These are phyloP conservation scores for Nymphaea colorata DNA, from an alignment of 164 flowering plant species.

Conservation along the genomic window DNA sequence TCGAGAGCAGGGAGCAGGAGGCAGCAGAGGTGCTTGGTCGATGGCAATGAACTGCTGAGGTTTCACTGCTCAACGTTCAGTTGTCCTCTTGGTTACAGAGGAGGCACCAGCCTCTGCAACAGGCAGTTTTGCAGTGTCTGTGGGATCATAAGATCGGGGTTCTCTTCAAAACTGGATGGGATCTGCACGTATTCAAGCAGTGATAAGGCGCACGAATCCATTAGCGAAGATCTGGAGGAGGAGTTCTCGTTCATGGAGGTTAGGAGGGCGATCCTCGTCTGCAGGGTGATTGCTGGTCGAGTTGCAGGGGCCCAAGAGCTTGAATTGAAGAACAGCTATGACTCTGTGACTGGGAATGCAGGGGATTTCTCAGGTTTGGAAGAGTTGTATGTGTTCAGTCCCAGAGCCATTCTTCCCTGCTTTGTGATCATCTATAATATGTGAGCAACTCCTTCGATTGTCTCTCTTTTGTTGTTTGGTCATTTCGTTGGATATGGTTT, in stretches of 20 bases:
- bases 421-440: constrained; percentile 70
- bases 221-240: constrained; percentile 66
- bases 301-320: constrained; percentile 32
- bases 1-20: constrained; percentile 13
- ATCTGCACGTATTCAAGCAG: constrained; percentile 52
- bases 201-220: constrained; percentile 56
- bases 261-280: constrained; percentile 72
- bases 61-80: constrained; percentile 67
- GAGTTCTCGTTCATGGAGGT: constrained; percentile 82
- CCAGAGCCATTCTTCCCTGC: constrained; percentile 91
- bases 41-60: constrained; percentile 79
- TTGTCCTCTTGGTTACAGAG: constrained; percentile 55
- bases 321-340: constrained; percentile 31
- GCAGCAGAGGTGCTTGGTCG: constrained; percentile 68
- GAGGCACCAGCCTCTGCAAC: constrained; percentile 38
- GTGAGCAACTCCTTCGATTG: constrained; percentile 9
- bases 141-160: constrained; percentile 62
- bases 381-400: constrained; percentile 72
- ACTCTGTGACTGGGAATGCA: constrained; percentile 48
- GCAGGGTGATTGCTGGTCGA: constrained; percentile 89
- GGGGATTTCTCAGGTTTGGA: constrained; percentile 30
- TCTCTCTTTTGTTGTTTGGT: too few relatives aligned
- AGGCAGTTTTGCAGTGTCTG: constrained; percentile 57
- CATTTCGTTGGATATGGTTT: too few relatives aligned
- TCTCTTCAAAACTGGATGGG: constrained; percentile 78